Evolutionary conservation across 2,329 filamentous ascomycete genomes (phyloP), one percentile per base, ranked within the genome.

Genomic region (Teratosphaeria nubilosa): DNA sequence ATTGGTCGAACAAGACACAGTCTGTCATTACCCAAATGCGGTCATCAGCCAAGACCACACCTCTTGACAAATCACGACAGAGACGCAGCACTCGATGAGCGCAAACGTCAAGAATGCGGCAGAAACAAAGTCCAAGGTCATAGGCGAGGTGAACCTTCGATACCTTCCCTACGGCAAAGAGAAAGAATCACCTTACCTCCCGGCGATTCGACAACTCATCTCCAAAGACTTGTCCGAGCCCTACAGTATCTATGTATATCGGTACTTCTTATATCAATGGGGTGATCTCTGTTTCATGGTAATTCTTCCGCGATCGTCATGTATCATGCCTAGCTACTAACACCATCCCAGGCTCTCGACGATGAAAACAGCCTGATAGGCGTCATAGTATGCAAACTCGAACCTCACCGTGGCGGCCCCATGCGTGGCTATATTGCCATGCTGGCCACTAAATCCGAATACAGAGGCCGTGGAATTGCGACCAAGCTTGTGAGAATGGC

Each of bases 211-310:
- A 57, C 86, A 91, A 58, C 77, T 99, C 70, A 99, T 99, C 69
- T 94, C 91, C 51, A 95, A 92, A 69, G 94, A 97, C 71, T 81
- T 99, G 54, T 97, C 92, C 66, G 94, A 99, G 74, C 94, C 94
- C 1, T 99, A 99, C 74, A 97, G 92, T 75, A 97, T 99, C 72
- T 99, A 99, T 77, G 94, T 99, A 59, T 99, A 97, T 74, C 86
- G 94, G 32, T 99, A 99, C 73, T 99, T 99, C 68, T 78, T 99
- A 20, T 96, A 95, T 71, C 91, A 97, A 81, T 99, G 94, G 94
- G 88, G 89, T 5, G 87, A 97, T 70, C 78, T 99, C n/a, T 99
- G 94, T 75, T 97, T 90, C 75, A 89, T 97, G 85, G 91, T 92
- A 76, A 45, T 66, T 56, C 51, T 24, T 27, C 11, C 32, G 6